Evolutionary conservation across 1,284 basidiomycete genomes (phyloP).

Genomic region (Fomitopsis betulina): DNA sequence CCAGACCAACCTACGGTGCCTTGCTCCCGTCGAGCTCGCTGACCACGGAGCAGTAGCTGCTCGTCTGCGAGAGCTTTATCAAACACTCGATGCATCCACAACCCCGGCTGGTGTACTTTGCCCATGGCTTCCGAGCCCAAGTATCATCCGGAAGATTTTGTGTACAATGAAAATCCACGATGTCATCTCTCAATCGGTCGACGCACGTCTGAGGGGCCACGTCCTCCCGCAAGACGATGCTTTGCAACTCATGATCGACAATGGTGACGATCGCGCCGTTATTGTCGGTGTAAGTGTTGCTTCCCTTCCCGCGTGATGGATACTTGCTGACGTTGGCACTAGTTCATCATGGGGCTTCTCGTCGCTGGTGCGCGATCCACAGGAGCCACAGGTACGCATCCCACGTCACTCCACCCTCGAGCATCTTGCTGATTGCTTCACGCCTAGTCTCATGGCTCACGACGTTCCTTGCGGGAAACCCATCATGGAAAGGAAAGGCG

Average conservation of each 20-base stretch:
- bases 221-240: constrained; percentile 51
- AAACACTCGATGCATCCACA: constrained; percentile 59
- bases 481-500: constrained; percentile 56
- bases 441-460: constrained; percentile 62
- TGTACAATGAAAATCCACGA: constrained; percentile 71
- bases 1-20: constrained; percentile 62
- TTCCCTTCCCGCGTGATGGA: not conserved
- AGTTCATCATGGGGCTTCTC: constrained; percentile 77
- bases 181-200: constrained; percentile 54
- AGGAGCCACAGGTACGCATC: constrained; percentile 54
- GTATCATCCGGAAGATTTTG: constrained; percentile 61
- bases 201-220: constrained; percentile 49
- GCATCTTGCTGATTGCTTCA: not conserved
- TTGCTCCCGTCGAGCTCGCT: constrained; percentile 64
- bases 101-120: constrained; percentile 66
- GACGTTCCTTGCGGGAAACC: constrained; percentile 60
- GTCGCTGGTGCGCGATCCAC: constrained; percentile 73
- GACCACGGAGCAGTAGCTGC: constrained; percentile 53
- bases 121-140: constrained; percentile 69
- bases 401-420: too few species aligned
- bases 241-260: constrained; percentile 66
- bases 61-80: constrained; percentile 59
- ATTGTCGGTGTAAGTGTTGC: constrained; percentile 58
- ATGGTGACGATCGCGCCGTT: constrained; percentile 57
- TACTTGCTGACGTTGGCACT: not conserved